Evolutionary conservation across 148 eudicot species (phyloP).

Genomic region (Spergularia bocconei): DNA sequence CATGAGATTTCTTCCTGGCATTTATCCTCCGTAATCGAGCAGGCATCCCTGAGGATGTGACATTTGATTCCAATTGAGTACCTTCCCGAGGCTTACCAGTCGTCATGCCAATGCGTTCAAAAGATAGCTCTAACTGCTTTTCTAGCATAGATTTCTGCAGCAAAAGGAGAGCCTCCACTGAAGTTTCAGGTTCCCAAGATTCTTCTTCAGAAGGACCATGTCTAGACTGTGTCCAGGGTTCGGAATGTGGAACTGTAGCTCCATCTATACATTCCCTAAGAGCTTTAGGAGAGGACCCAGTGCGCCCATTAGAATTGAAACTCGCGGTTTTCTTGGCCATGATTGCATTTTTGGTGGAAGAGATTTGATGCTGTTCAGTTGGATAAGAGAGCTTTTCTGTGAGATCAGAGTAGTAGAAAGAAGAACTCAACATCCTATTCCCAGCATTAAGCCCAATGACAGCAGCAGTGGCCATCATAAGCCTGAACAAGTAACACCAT

Average conservation of each 20-base stretch:
- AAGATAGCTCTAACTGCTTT: slow-evolving; percentile 81
- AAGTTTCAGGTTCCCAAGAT: slow-evolving; percentile 35
- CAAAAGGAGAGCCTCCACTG: slow-evolving; percentile 72
- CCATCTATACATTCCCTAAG: slow-evolving; percentile 50
- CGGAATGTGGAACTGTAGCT: slow-evolving; percentile 38
- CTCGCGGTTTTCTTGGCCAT: slow-evolving; percentile 50
- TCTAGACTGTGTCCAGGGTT: slow-evolving; percentile 35
- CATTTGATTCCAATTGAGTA: slow-evolving; percentile 29
- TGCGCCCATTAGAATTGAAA: slow-evolving; percentile 42
- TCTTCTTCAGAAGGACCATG: slow-evolving; percentile 39
- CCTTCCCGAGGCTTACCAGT: slow-evolving; percentile 28
- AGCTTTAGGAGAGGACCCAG: slow-evolving; percentile 53
- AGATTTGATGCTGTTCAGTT: slow-evolving; percentile 45
- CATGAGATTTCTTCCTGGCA: slow-evolving; percentile 34
- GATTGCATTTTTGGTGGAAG: slow-evolving; percentile 45
- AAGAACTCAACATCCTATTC: slow-evolving; percentile 66
- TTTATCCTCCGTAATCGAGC: slow-evolving; percentile 75
- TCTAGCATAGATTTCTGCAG: slow-evolving; percentile 83
- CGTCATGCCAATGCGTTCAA: slow-evolving; percentile 27
- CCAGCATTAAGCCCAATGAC: slow-evolving; percentile 84
- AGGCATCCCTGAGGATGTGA: slow-evolving; percentile 62
- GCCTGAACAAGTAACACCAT: slow-evolving; percentile 45
- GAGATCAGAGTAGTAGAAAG: slow-evolving; percentile 57
- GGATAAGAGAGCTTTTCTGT: slow-evolving; percentile 50
- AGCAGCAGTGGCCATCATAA: slow-evolving; percentile 79